Evolutionary conservation across 139 green algal species (phyloP).

Genomic region (Chlorella sp.): DNA sequence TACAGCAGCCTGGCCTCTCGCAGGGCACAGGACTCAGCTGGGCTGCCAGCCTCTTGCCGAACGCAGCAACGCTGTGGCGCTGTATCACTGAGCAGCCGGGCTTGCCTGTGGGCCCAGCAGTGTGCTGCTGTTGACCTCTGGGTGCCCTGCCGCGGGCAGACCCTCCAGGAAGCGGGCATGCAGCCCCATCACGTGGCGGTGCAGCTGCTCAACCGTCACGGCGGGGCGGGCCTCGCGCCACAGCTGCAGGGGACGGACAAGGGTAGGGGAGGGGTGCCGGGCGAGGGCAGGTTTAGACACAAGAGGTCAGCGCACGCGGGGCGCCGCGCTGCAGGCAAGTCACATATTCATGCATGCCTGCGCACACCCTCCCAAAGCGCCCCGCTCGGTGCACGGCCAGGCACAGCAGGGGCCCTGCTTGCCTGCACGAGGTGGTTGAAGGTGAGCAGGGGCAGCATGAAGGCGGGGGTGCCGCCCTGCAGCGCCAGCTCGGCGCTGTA

Average conservation of each 20-base stretch:
- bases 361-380: background rate
- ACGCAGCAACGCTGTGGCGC: background rate
- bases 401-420: background rate
- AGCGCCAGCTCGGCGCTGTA: slow-evolving; percentile 32
- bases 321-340: background rate
- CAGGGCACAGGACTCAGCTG: background rate
- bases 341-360: background rate
- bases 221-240: background rate
- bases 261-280: background rate
- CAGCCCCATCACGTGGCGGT: slow-evolving; percentile 34
- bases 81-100: background rate
- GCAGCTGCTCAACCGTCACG: slow-evolving; percentile 13
- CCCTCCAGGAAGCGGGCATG: slow-evolving; percentile 18
- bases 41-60: background rate
- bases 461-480: slow-evolving; percentile 47
- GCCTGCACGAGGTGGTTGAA: slow-evolving; percentile 42
- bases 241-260: background rate
- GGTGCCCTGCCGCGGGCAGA: slow-evolving; percentile 6
- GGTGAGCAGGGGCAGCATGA: slow-evolving; percentile 38
- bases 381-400: no score
- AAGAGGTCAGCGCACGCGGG: background rate
- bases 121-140: background rate
- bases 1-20: no score
- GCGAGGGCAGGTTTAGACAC: background rate
- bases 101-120: slow-evolving; percentile 18